A percentile compares a stretch with the other conserved stretches of the same genome.
Conservation (phyloP, 495 filamentous ascomycete species). For the Penicillium samsonianum region DNA sequence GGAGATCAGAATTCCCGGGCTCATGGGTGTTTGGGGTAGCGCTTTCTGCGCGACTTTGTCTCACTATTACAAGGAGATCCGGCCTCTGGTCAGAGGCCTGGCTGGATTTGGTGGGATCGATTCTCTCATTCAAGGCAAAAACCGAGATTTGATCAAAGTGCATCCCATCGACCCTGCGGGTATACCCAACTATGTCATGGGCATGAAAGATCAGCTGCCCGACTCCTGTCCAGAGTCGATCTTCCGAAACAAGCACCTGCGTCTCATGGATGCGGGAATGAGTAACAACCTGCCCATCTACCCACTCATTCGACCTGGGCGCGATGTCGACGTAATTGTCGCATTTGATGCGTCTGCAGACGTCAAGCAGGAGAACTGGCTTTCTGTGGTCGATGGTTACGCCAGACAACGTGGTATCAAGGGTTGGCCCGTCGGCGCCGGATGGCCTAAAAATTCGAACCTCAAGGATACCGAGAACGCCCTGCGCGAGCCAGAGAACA, state of each 20-base stretch:
- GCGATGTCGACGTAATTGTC: constrained; percentile 88
- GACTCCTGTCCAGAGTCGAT: constrained; percentile 72
- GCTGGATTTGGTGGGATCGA: constrained; percentile 78
- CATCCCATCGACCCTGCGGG: constrained; percentile 89
- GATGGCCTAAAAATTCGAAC: constrained; percentile 73
- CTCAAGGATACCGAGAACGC: constrained; percentile 57
- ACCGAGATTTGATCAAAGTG: constrained; percentile 79
- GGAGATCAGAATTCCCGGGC: constrained; percentile 74
- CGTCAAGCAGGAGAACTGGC: constrained; percentile 87
- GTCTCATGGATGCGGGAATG: constrained; percentile 98
- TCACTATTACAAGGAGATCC: constrained; percentile 93
- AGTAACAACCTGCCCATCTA: constrained; percentile 96
- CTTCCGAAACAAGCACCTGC: constrained; percentile 66
- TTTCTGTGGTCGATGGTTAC: constrained; percentile 89
- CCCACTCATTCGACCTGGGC: constrained; percentile 81
- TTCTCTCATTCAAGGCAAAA: constrained; percentile 77
- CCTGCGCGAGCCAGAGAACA: constrained; percentile 68
- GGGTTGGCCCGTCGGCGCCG: constrained; percentile 89
- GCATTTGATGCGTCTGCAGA: constrained; percentile 86
- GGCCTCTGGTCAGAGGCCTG: constrained; percentile 72
- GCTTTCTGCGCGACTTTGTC: constrained; percentile 94
- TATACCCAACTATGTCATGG: constrained; percentile 83
- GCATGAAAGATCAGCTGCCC: constrained; percentile 74
- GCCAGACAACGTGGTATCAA: constrained; percentile 83
- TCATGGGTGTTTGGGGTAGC: constrained; percentile 92